Evolutionary conservation across 108 stramenopile genomes (phyloP).

Genomic region (Conticribra weissflogii): DNA sequence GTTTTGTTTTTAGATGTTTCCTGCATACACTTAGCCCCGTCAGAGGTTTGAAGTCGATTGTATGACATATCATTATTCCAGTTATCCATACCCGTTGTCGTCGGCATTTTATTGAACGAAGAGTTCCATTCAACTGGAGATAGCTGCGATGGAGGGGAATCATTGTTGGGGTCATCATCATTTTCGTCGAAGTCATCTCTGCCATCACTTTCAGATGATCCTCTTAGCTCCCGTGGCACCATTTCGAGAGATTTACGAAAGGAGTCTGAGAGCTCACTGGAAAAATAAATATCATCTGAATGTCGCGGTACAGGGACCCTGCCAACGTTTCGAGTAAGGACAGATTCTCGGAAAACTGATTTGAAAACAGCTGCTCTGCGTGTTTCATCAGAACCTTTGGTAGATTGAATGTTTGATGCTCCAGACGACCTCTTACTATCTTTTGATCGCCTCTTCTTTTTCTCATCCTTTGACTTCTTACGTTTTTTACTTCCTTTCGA

Average conservation of each 20-base stretch:
- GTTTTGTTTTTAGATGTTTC: neutral
- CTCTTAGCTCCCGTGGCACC: neutral
- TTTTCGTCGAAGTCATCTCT: slow-evolving; percentile 17
- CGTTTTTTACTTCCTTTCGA: neutral
- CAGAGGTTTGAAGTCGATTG: neutral
- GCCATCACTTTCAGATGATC: no score
- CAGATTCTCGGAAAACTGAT: neutral
- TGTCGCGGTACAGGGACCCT: neutral
- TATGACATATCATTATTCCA: no score
- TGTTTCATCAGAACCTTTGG: neutral
- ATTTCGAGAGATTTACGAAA: neutral
- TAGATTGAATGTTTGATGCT: no score
- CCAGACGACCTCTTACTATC: neutral
- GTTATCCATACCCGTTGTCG: neutral
- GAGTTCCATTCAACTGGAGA: slow-evolving; percentile 24
- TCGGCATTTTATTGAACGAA: slow-evolving; percentile 8
- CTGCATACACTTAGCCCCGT: neutral
- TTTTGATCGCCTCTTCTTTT: neutral
- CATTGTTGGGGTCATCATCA: slow-evolving; percentile 30
- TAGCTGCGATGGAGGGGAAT: slow-evolving; percentile 13
- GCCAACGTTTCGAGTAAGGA: neutral
- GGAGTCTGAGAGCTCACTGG: neutral
- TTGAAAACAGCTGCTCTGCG: neutral
- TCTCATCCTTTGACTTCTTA: neutral
- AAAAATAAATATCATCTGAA: neutral